A percentile compares a stretch with the other conserved stretches of the same genome.
These are phyloP conservation scores for Pleurotus ostreatus DNA, from an alignment of 768 basidiomycete species.

Conservation along the genomic window DNA sequence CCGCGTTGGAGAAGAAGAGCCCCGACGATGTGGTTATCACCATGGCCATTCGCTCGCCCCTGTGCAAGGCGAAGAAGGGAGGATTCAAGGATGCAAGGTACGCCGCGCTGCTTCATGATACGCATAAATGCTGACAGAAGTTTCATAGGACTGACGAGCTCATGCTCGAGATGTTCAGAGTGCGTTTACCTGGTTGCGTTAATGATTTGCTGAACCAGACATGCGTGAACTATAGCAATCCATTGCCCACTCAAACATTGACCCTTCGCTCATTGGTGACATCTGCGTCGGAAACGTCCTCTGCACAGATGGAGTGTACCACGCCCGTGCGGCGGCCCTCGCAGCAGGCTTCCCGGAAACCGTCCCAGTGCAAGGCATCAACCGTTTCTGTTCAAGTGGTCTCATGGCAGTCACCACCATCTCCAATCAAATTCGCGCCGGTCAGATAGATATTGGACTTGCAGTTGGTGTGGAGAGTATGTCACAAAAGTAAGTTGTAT, in stretches of 20 bases:
- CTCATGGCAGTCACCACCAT: constrained; percentile 81
- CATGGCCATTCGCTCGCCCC: constrained; percentile 71
- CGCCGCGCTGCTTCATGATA: constrained; percentile 13
- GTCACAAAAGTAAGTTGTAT: constrained; percentile 55
- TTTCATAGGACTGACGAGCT: constrained; percentile 66
- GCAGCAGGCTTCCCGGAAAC: constrained; percentile 80
- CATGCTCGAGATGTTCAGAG: constrained; percentile 79
- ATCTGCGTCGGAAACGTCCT: constrained; percentile 80
- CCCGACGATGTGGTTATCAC: constrained; percentile 83
- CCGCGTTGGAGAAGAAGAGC: constrained; percentile 50
- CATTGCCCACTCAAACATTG: constrained; percentile 52
- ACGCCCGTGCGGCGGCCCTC: constrained; percentile 69
- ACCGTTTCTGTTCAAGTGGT: constrained; percentile 81
- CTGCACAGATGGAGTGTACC: constrained; percentile 60
- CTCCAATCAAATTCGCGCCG: constrained; percentile 68
- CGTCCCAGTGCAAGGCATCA: constrained; percentile 70
- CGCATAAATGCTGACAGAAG: constrained; percentile 11
- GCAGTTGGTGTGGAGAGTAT: constrained; percentile 87
- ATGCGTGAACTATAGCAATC: constrained; percentile 38
- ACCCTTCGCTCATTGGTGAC: constrained; percentile 66
- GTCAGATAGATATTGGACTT: constrained; percentile 79
- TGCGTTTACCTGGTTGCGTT: constrained; percentile 16
- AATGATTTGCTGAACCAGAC: constrained; percentile 12
- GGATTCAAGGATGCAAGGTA: constrained; percentile 68
- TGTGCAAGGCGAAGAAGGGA: constrained; percentile 76